A percentile compares a stretch with the other conserved stretches of the same genome.
These are phyloP conservation scores for Sarcodon sp. DNA, from an alignment of 768 basidiomycete genomes.

Conservation along the genomic window DNA sequence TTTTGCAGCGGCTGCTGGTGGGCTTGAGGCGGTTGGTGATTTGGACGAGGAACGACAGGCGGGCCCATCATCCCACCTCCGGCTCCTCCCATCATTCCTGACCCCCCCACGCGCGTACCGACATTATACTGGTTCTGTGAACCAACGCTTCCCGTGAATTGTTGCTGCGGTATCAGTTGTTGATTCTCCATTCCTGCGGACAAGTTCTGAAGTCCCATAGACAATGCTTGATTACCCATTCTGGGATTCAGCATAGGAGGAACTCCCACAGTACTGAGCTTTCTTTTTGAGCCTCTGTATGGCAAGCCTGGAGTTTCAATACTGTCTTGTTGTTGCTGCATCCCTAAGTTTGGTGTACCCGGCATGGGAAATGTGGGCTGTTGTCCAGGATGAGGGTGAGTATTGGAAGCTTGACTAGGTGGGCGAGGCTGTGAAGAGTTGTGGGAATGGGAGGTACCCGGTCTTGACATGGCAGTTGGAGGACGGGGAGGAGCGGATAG, in stretches of 20 bases:
- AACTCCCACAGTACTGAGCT: constrained; percentile 6
- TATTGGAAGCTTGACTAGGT: constrained; percentile 1
- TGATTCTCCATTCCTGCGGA: not conserved
- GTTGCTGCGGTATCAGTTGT: constrained; percentile 1
- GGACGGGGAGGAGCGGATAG: constrained; percentile 6
- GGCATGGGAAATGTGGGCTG: constrained; percentile 2
- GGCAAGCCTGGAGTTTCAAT: constrained; percentile 6
- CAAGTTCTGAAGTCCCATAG: not conserved
- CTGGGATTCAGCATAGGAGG: not conserved
- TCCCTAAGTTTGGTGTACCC: constrained; percentile 7
- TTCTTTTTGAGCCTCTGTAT: constrained; percentile 9
- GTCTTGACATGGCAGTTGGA: constrained; percentile 11
- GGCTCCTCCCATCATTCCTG: constrained; percentile 16
- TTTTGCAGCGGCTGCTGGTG: too few relatives aligned
- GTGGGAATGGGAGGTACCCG: constrained; percentile 12
- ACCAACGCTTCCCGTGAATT: constrained; percentile 3
- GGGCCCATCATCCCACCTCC: constrained; percentile 25
- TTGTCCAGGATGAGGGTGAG: constrained; percentile 5
- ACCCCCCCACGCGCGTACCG: constrained; percentile 5
- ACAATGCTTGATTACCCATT: constrained; percentile 1
- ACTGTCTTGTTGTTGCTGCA: constrained; percentile 8
- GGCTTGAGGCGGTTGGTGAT: constrained; percentile 5
- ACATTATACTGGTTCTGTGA: not conserved
- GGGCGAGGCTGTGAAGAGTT: constrained; percentile 2
- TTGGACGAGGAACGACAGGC: constrained; percentile 17